A percentile compares a stretch with the other conserved stretches of the same genome.
These are phyloP conservation scores for Flaveria linearis DNA, from an alignment of 129 eudicot species.

Conservation along the genomic window DNA sequence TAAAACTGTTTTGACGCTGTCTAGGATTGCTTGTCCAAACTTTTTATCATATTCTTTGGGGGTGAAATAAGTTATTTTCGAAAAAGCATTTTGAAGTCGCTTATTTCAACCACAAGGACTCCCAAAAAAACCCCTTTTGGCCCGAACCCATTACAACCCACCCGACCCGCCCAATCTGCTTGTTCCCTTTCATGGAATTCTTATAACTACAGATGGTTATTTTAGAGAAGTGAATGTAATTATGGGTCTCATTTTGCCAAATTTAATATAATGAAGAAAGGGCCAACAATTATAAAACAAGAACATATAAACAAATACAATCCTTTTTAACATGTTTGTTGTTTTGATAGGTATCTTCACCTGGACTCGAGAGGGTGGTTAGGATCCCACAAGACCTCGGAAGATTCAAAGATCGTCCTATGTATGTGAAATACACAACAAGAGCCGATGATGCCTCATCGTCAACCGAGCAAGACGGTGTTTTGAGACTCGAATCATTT, in stretches of 20 bases:
- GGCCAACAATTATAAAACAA: too few species aligned
- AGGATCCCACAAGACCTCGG: conserved; percentile 79
- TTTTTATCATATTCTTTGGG: too few species aligned
- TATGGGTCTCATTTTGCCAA: too few species aligned
- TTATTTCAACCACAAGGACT: too few species aligned
- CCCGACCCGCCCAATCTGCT: not conserved
- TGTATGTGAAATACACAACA: conserved; percentile 68
- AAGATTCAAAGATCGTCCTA: conserved; percentile 72
- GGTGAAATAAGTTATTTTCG: not conserved
- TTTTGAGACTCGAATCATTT: conserved; percentile 73
- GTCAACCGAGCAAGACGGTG: conserved; percentile 60
- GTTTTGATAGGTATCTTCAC: conserved; percentile 78
- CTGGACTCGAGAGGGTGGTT: conserved; percentile 82
- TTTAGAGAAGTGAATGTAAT: too few species aligned
- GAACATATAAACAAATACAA: too few species aligned
- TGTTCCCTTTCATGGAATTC: not conserved
- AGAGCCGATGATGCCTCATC: conserved; percentile 29
- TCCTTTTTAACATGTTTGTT: conserved; percentile 8
- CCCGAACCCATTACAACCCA: not conserved
- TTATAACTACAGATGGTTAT: too few species aligned
- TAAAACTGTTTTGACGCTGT: not conserved
- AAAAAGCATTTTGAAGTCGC: too few species aligned
- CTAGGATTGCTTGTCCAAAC: not conserved
- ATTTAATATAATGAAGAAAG: too few species aligned
- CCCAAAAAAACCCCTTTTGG: too few species aligned